Evolutionary conservation across 2,329 filamentous ascomycete species (phyloP).

Genomic region (Xylariomycetidae sp.): DNA sequence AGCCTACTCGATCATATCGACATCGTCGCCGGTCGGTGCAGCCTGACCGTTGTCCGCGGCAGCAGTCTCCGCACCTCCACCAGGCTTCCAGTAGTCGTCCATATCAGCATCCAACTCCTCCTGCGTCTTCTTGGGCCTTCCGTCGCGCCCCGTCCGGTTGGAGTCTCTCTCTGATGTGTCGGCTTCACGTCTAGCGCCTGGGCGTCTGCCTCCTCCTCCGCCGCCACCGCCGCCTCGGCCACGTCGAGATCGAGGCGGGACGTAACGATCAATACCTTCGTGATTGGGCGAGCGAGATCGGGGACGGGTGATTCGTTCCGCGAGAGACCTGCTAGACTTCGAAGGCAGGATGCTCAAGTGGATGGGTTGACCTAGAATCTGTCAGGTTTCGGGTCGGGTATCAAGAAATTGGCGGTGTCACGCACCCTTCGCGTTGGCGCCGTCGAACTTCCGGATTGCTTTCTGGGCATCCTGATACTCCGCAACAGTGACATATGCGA

Average conservation of each 20-base stretch:
- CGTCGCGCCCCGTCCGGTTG: conserved; percentile 40
- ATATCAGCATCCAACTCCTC: conserved; percentile 95
- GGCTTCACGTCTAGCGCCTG: conserved; percentile 39
- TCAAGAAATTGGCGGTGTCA: background rate
- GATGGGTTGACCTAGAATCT: conserved; percentile 65
- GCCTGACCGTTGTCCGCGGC: conserved; percentile 22
- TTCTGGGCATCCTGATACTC: conserved; percentile 62
- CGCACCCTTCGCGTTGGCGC: conserved; percentile 78
- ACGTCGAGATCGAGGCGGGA: conserved; percentile 56
- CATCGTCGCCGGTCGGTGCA: conserved; percentile 42
- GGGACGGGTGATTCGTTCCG: conserved; percentile 60
- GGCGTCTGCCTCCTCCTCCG: conserved; percentile 34
- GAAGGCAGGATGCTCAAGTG: conserved; percentile 59
- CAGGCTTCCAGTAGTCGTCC: conserved; percentile 77
- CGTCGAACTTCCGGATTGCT: conserved; percentile 76
- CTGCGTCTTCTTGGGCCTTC: conserved; percentile 74
- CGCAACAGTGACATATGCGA: conserved; percentile 78
- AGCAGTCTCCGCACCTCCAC: conserved; percentile 31
- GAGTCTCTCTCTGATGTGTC: conserved; percentile 25
- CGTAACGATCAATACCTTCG: conserved; percentile 71
- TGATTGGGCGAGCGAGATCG: conserved; percentile 58
- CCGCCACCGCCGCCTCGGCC: no score
- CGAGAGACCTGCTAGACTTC: conserved; percentile 50
- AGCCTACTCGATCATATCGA: conserved; percentile 64
- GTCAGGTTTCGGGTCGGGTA: conserved; percentile 4